Percentiles rank a stretch among this genome's conserved stretches.
Evolutionary conservation across 768 basidiomycete species (phyloP).

Genomic region (Tephrocybe sp.): DNA sequence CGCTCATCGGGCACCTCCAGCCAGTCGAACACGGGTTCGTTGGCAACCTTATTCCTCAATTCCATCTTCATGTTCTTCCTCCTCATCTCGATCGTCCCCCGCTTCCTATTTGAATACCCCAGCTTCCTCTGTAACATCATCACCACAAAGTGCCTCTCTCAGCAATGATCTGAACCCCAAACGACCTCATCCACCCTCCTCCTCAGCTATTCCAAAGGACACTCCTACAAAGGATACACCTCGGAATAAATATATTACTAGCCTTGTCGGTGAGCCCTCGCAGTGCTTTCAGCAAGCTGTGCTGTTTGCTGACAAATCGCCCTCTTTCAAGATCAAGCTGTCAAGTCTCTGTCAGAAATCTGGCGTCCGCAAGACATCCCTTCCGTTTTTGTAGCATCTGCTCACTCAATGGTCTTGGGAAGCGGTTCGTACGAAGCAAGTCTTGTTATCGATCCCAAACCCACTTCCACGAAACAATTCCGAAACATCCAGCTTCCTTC

Average conservation of each 20-base stretch:
- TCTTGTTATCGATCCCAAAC: conserved; percentile 14
- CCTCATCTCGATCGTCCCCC: conserved; percentile 39
- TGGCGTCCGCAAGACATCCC: conserved; percentile 82
- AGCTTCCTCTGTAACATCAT: conserved; percentile 49
- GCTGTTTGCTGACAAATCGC: conserved; percentile 16
- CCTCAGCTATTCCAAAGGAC: conserved; percentile 33
- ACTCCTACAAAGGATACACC: conserved; percentile 32
- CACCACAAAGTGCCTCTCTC: conserved; percentile 37
- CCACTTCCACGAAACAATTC: conserved; percentile 7
- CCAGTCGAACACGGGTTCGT: conserved; percentile 66
- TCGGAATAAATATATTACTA: conserved; percentile 67
- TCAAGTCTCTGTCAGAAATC: conserved; percentile 74
- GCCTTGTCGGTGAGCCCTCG: conserved; percentile 64
- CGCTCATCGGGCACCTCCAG: conserved; percentile 71
- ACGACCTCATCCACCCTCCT: conserved; percentile 23
- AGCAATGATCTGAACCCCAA: conserved; percentile 27
- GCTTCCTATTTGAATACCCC: conserved; percentile 58
- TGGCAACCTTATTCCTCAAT: conserved; percentile 78
- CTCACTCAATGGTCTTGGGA: conserved; percentile 28
- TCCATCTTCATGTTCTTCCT: conserved; percentile 36
- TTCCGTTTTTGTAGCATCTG: conserved; percentile 41
- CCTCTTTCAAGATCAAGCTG: conserved; percentile 66
- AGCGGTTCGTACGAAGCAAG: conserved; percentile 12
- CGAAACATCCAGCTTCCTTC: conserved; percentile 50
- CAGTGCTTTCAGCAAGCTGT: conserved; percentile 9